Percentiles rank a stretch among this genome's conserved stretches.
Evolutionary conservation across 2,329 filamentous ascomycete species (phyloP).

Genomic region (Seiridium cupressi): DNA sequence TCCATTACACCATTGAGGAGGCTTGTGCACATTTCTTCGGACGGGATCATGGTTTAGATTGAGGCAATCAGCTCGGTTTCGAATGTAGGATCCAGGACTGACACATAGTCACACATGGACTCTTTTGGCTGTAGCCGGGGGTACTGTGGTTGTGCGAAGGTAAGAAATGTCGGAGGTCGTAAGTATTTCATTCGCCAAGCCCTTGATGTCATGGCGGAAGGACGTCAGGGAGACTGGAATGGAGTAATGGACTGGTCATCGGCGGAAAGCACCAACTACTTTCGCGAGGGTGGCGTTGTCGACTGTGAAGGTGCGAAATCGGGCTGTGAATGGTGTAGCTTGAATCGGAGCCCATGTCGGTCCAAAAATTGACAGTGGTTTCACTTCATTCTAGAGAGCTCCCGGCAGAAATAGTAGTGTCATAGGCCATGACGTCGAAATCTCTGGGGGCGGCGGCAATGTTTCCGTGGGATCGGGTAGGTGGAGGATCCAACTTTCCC

Average conservation of each 20-base stretch:
- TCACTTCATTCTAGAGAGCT: conserved; percentile 15
- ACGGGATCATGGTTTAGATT: conserved; percentile 9
- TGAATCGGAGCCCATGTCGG: conserved; percentile 18
- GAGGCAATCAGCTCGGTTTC: conserved; percentile 11
- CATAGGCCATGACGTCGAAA: background rate
- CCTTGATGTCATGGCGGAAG: conserved; percentile 10
- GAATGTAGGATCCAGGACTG: conserved; percentile 15
- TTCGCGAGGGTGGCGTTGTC: conserved; percentile 1
- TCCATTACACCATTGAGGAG: conserved; percentile 10
- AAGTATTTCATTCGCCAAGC: conserved; percentile 12
- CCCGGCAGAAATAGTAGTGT: background rate
- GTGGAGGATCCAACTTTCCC: background rate
- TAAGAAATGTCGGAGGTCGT: conserved; percentile 19
- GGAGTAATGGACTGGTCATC: no score
- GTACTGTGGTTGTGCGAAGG: conserved; percentile 1
- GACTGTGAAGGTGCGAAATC: conserved; percentile 16
- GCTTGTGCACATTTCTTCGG: background rate
- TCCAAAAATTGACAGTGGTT: conserved; percentile 7
- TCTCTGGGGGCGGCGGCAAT: background rate
- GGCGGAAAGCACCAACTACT: conserved; percentile 14
- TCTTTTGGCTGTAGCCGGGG: conserved; percentile 11
- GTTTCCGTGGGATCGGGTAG: background rate
- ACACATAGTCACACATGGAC: conserved; percentile 19
- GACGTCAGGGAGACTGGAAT: conserved; percentile 10
- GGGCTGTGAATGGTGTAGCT: conserved; percentile 18